phyloP scores from a whole-genome alignment of 352 stramenopile genomes.

The Lagenidium sp. region DNA sequence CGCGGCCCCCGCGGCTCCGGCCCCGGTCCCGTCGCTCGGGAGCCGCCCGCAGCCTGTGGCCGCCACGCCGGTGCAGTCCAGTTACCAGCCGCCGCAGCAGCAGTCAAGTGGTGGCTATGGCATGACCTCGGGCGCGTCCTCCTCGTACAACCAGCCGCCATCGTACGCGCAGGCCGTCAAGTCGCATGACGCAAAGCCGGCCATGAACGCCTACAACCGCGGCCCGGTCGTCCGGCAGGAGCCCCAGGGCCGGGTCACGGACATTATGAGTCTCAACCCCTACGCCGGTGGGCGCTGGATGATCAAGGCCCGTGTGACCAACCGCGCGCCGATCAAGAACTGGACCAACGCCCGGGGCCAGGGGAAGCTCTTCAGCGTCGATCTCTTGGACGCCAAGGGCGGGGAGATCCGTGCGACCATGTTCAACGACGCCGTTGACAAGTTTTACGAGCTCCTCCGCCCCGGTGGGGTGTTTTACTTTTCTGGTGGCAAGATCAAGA shows the following conservation, averaged over 20 bases:
- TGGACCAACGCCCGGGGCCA: conserved; percentile 96
- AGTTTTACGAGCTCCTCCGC: conserved; percentile 92
- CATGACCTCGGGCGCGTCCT: conserved; percentile 13
- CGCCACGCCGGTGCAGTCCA: not conserved
- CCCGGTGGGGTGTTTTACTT: conserved; percentile 93
- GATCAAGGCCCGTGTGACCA: conserved; percentile 94
- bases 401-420: conserved; percentile 97
- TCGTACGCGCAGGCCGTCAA: conserved; percentile 19
- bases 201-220: conserved; percentile 33
- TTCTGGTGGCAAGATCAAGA: conserved; percentile 92
- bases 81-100: conserved; percentile 11
- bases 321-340: conserved; percentile 90
- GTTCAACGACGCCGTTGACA: conserved; percentile 98
- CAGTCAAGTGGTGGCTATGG: conserved; percentile 17
- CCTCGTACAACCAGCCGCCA: conserved; percentile 10
- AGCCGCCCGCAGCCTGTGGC: not conserved
- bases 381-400: conserved; percentile 93
- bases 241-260: conserved; percentile 67
- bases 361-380: conserved; percentile 94
- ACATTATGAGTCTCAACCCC: conserved; percentile 91
- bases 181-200: conserved; percentile 15
- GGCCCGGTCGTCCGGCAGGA: conserved; percentile 76
- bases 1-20: conserved; percentile 11
- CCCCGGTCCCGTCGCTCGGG: conserved; percentile 3
- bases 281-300: conserved; percentile 92